Base-by-base conservation (phyloP, 495 filamentous ascomycete genomes). In the Chaetomidium leptoderma region DNA sequence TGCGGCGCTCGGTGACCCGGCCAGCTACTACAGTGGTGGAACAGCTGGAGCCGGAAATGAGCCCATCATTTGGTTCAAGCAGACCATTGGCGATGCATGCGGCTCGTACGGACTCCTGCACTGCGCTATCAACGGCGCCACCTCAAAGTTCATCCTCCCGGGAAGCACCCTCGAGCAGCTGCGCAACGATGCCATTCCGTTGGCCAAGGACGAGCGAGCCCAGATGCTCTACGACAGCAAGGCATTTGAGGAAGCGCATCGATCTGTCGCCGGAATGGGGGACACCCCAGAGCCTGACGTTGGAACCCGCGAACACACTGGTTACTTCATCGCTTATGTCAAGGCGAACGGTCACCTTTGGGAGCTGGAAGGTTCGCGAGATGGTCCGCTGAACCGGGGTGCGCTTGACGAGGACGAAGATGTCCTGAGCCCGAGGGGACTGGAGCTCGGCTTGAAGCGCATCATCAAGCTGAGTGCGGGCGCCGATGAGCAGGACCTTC, bases 71-170 rank as follows among this genome's bases (percentile, higher is more conserved):
- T 96, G 91, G 91, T 96, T 90, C 76, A 86, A 88, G 65, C 91
- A 97, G 63, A 96, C 90, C 0, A 97, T 97, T 68, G 78, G 83
- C 47, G 83, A 96, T 70, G 86, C 90, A 3, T 97, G 92, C 72
- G 92, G 91, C 1, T 79, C 90, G 46, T 91, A 93, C 71, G 91
- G 86, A 0, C 73, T 95, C 3, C 72, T 96, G 23, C 91, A 95
- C 73, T 83, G 84, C 53, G 82, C 92, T 7, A 72, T 80, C 30
- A 78, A 78, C 55, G 76, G 76, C 1, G 61, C 66, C 2, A 81
- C 90, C 1, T 69, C 76, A 6, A 54, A 71, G 27, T 74, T 75
- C 61, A 78, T 84, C 54, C 56, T 65, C n/a, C 63, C 72, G 1
- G 72, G 59, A 21, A 81, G 72, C 24, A 63, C 66, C 45, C 69